Evolutionary conservation across 2,329 filamentous ascomycete genomes (phyloP), one percentile per base, ranked within the genome.

Genomic region (Sclerotinia glacialis): DNA sequence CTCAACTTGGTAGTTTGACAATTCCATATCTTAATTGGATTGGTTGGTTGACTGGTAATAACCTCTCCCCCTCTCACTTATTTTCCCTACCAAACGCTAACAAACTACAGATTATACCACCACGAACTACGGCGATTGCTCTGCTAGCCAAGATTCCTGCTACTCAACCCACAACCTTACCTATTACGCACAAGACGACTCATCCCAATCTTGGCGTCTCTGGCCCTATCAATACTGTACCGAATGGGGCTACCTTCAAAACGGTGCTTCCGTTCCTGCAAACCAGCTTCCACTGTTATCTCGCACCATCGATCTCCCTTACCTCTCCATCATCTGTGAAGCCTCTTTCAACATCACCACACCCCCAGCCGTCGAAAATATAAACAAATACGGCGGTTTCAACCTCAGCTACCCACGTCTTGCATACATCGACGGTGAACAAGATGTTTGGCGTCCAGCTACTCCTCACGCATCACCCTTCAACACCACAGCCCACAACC

Each of bases 361-460:
- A 0, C 84, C 83, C 0, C 84, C 92, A 0, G 81, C 93, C 62
- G 78, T 89, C 0, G 82, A 86, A 1, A 80, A 81, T 0, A 86
- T 95, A 77, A 95, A 96, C 80, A 87, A 89, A 74, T 89, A 90
- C 70, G 92, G 92, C 52, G 90, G 87, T 16, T 90, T 87, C 77
- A 79, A 85, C 75, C 88, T 95, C 72, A 73, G 71, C 55, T 93
- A 92, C 74, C 85, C 88, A 0, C 88, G 92, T 1, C 83, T 96
- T 0, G 92, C 92, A 3, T 83, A 91, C 58, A 80, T 96, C 49
- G 91, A 93, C 69, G 92, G 92, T 37, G 85, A 91, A 69, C 85
- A 86, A 66, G 92, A 96, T 74, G 91, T 92, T 0, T 96, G 92
- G 92, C 84, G 89, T 23, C 85, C 86, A 0, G 90, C 89, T 0